These are phyloP conservation scores for Aspergillus phoenicis DNA, from an alignment of 2,329 filamentous ascomycete species.

Conservation along the genomic window DNA sequence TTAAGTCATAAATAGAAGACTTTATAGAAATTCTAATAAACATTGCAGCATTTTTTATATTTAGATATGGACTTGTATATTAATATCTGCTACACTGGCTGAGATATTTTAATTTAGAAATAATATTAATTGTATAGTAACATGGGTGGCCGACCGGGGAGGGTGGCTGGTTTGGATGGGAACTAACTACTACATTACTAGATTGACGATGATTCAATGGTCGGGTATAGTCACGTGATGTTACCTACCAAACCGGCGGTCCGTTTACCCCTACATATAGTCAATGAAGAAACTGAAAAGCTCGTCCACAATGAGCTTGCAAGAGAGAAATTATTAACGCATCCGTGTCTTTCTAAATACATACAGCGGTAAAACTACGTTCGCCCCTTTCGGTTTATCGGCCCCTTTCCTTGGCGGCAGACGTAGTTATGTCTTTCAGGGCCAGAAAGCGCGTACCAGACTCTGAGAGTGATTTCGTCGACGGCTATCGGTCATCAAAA, in stretches of 20 bases:
- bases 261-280: not conserved
- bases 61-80: no score
- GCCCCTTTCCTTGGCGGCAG: not conserved
- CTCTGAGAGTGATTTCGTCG: conserved; percentile 13
- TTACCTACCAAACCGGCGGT: not conserved
- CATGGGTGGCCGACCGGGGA: no score
- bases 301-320: not conserved
- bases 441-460: conserved; percentile 32
- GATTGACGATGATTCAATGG: no score
- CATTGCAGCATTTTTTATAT: no score
- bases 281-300: not conserved
- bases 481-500: conserved; percentile 23
- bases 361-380: not conserved
- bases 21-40: no score
- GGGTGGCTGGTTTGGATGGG: no score
- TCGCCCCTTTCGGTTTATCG: not conserved
- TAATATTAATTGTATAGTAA: no score
- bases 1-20: no score
- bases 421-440: conserved; percentile 14
- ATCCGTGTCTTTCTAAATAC: not conserved
- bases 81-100: no score
- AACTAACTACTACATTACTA: no score
- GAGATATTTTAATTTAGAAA: no score
- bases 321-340: no score
- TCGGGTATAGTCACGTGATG: not conserved